Evolutionary conservation across 176 grass and related monocot genomes (phyloP).

Genomic region (Musa schizocarpa): DNA sequence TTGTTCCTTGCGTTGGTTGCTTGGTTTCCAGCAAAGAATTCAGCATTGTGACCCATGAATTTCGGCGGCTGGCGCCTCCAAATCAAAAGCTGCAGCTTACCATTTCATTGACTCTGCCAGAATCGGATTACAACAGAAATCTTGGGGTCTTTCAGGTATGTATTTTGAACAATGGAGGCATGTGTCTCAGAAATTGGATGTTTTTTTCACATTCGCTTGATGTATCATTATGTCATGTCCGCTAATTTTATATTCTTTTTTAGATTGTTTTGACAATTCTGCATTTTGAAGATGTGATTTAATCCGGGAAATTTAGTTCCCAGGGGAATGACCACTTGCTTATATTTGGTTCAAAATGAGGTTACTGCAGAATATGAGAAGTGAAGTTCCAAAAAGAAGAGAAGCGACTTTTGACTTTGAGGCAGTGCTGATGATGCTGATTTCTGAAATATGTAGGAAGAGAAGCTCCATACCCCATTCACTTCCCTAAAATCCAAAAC

Average conservation of each 20-base stretch:
- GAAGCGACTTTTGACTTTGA: too few species aligned
- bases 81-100: slow-evolving; percentile 68
- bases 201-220: neutral
- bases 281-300: too few species aligned
- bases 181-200: neutral
- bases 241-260: neutral
- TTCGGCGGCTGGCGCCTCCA: slow-evolving; percentile 33
- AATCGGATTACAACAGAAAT: slow-evolving; percentile 79
- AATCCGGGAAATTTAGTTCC: too few species aligned
- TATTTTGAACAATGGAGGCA: neutral
- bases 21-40: slow-evolving; percentile 8
- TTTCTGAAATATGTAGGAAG: too few species aligned
- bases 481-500: too few species aligned
- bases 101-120: slow-evolving; percentile 59
- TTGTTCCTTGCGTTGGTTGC: slow-evolving; percentile 17
- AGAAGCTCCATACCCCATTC: too few species aligned
- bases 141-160: slow-evolving; percentile 89
- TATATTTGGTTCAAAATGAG: too few species aligned
- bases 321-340: too few species aligned
- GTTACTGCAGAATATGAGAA: too few species aligned
- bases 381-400: too few species aligned
- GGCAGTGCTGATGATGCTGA: too few species aligned
- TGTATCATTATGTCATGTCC: neutral
- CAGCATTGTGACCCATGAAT: neutral
- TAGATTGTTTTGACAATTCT: neutral